Base-by-base conservation (phyloP, 306 rosid species). In the Vachellia collinsii region DNA sequence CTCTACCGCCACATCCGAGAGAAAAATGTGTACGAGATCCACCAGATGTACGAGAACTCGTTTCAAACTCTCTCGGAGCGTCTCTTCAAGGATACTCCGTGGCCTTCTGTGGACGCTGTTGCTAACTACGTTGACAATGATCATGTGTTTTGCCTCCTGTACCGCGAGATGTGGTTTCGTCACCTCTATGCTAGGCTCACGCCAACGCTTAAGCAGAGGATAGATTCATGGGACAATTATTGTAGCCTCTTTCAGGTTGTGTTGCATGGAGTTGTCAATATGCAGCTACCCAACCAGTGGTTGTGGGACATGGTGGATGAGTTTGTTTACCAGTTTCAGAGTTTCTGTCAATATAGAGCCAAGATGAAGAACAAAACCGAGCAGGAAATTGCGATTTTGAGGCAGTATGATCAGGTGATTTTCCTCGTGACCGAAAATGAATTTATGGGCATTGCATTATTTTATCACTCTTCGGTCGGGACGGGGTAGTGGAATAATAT, bases 241-340 rank as follows among this genome's bases (percentile, higher is more conserved):
- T 93, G 98, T 53, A 92, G 94, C 59, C 81, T 96, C 9, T 96
- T 96, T 54, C 99, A 93, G 91, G 99, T 96, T 0, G 99, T 96
- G 41, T 85, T 96, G 46, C 99, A 96, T 42, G 99, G 99, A 36
- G 97, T 96, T 6, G 98, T 96, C 12, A 96, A 96, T 66, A 96
- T 96, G 99, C 99, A 96, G 85, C 88, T 96, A 4, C 99, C 99
- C 11, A 96, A 96, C 63, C 98, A 93, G 85, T 96, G 99, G 99
- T 84, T 96, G 7, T 96, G 99, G 99, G 99, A 96, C 41, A 96
- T 96, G 99, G 99, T 96, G 1, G 98, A 96, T 22, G 99, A 96
- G 85, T 96, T 96, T 56, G 99, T 93, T 8, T 93, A 96, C 86
- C 99, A 96, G 93, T 96, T 96, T 68, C 98, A 92, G 93, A 96